Percentiles rank a stretch among this genome's conserved stretches.
Evolutionary conservation across 2,329 filamentous ascomycete species (phyloP).

Genomic region (Epichloe elymi): DNA sequence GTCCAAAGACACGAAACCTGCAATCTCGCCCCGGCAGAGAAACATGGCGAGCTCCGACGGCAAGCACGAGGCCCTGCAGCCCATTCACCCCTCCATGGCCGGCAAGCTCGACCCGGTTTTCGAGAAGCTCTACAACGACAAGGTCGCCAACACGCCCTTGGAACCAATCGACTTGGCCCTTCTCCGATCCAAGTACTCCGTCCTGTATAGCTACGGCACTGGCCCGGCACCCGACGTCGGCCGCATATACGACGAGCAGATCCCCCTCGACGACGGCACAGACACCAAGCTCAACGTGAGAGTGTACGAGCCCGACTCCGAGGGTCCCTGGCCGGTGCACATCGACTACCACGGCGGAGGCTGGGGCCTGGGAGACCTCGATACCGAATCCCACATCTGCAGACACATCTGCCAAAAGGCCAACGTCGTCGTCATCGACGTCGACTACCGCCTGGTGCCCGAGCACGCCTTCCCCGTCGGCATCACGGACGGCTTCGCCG

Average conservation of each 20-base stretch:
- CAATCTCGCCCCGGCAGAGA: neutral
- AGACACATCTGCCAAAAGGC: conserved; percentile 30
- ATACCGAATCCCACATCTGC: conserved; percentile 36
- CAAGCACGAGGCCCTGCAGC: conserved; percentile 31
- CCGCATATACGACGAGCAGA: conserved; percentile 23
- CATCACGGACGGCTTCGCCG: conserved; percentile 35
- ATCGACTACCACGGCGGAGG: conserved; percentile 36
- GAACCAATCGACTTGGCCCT: conserved; percentile 25
- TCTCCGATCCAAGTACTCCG: conserved; percentile 28
- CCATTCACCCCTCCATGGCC: conserved; percentile 32
- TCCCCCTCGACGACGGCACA: conserved; percentile 19
- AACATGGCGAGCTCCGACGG: neutral
- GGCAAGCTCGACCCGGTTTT: conserved; percentile 33
- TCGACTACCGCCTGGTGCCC: conserved; percentile 38
- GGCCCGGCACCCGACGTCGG: conserved; percentile 27
- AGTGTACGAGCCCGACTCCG: conserved; percentile 28
- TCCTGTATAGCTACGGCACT: conserved; percentile 31
- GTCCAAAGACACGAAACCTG: too few species aligned
- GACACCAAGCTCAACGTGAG: conserved; percentile 19
- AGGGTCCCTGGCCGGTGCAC: conserved; percentile 32
- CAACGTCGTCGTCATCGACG: conserved; percentile 33
- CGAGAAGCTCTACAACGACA: conserved; percentile 33
- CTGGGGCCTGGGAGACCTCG: conserved; percentile 36
- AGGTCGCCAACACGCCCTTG: conserved; percentile 27
- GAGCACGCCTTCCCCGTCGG: conserved; percentile 34